A percentile compares a stretch with the other conserved stretches of the same genome.
These are phyloP conservation scores for Penicillium italicum DNA, from an alignment of 2,329 filamentous ascomycete genomes.

Conservation along the genomic window DNA sequence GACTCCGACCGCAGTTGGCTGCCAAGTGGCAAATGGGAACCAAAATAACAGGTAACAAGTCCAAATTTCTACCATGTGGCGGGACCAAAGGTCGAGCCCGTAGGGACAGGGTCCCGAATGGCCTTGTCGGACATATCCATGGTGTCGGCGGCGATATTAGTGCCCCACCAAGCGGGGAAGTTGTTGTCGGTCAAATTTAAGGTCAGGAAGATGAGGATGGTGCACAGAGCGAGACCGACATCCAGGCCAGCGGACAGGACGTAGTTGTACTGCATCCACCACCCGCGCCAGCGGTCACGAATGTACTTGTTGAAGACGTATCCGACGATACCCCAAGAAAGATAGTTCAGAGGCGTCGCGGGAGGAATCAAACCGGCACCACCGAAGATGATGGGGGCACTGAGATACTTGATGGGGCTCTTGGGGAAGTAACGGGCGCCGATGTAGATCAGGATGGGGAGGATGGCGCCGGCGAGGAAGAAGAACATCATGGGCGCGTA, in stretches of 20 bases:
- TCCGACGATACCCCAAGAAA: constrained; percentile 66
- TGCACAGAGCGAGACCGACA: constrained; percentile 62
- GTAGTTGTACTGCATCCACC: constrained; percentile 79
- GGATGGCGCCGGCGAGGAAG: constrained; percentile 63
- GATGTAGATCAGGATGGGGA: constrained; percentile 61
- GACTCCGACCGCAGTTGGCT: background rate
- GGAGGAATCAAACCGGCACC: constrained; percentile 63
- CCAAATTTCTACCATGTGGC: constrained; percentile 17
- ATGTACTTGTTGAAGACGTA: constrained; percentile 67
- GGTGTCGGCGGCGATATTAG: constrained; percentile 55
- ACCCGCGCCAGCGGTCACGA: constrained; percentile 61
- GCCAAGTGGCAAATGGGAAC: background rate
- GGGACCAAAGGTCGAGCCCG: constrained; percentile 62
- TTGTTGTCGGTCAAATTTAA: constrained; percentile 57
- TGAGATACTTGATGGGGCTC: constrained; percentile 62
- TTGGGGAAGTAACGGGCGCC: constrained; percentile 60
- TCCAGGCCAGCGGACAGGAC: constrained; percentile 69
- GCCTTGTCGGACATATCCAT: constrained; percentile 61
- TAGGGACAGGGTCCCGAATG: constrained; percentile 51
- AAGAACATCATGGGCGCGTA: constrained; percentile 67
- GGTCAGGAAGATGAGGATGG: constrained; percentile 67
- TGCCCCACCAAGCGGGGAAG: constrained; percentile 67
- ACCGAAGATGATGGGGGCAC: constrained; percentile 65
- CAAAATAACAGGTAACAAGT: background rate
- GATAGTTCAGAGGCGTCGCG: constrained; percentile 67